Base-by-base conservation (phyloP, 495 filamentous ascomycete species). In the Pseudevernia furfuracea region DNA sequence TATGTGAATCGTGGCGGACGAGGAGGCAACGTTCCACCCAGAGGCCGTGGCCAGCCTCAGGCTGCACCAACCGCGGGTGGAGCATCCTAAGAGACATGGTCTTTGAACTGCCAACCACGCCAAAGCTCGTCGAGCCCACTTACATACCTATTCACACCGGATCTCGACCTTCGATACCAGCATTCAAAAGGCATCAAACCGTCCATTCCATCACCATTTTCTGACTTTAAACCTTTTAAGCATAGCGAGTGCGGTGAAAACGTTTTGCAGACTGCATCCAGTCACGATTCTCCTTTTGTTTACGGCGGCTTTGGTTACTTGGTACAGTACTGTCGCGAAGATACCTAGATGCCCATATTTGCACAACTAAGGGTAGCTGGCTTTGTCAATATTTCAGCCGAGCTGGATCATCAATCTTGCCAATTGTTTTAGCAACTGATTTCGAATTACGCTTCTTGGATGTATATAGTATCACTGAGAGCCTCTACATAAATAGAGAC, bases 1-100 rank as follows among this genome's bases (percentile, higher is more conserved):
- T 83, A 80, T 68, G 67, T 74, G n/a, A n/a, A n/a, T 60, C 75
- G 76, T 52, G 81, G 81, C 63, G 81, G 83, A 53, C n/a, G n/a
- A n/a, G n/a, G n/a, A n/a, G n/a, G n/a, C n/a, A n/a, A n/a, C n/a
- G n/a, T n/a, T n/a, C n/a, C n/a, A n/a, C 80, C 85, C 63, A 78
- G 81, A 71, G 74, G 75, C 58, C 80, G 80, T 66, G 80, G 75
- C 71, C 79, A 81, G 68, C 64, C 80, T 60, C 79, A 80, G 66
- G 71, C 80, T 63, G 79, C 80, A 68, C 82, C 73, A 77, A 7
- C n/a, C 37, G 21, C 39, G 23, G 37, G 28, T 14, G 30, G 14
- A 25, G 11, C 8, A 23, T 38, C 23, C n/a, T 39, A 19, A 34
- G 17, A 28, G 1, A 21, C 30, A 34, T 28, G 30, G 30, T 17